Base-by-base conservation (phyloP, 768 basidiomycete species). In the Termitomyces bulborhizus region DNA sequence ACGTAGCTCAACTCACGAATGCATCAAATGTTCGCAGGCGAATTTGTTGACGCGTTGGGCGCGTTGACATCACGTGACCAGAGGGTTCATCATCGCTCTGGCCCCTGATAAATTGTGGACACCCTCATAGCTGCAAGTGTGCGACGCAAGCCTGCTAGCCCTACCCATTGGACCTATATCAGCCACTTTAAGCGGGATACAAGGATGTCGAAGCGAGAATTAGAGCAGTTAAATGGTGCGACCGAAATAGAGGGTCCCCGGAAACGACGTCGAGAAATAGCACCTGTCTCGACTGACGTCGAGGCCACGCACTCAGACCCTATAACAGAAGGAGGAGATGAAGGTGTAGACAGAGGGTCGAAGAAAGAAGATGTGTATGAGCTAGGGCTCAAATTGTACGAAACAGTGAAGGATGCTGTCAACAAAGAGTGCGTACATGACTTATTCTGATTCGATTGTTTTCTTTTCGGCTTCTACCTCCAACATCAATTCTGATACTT, bases 391-490 rank as follows among this genome's bases (percentile, higher is more conserved):
- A 79, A 77, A 71, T 69, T 90, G 73, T 91, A 87, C 85, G 82
- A 85, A 66, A 81, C 80, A 39, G 78, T 92, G 68, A 88, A 82
- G 79, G 86, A 89, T 69, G 90, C 88, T 66, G 83, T 84, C 68
- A 87, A 84, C 76, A 88, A 89, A 80, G 88, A 91, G 90, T 92
- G 79, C 78, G 89, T 88, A 73, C 73, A 76, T 70, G 74, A 76
- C 71, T 73, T 71, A 65, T 69, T 67, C 68, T 67, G 36, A 71
- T 73, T 73, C 71, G 70, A 73, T 73, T 72, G 66, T 71, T 66
- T 68, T 71, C 65, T 56, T 64, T 56, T 66, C 61, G 66, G 61
- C 60, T 50, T 40, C 37, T 56, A 37, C 54, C 60, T 61, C 58
- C 56, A 64, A 60, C 62, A 61, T 58, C 64, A 56, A 57, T 65